phyloP scores from a whole-genome alignment of 768 basidiomycete genomes.

The Dioszegia crocea region DNA sequence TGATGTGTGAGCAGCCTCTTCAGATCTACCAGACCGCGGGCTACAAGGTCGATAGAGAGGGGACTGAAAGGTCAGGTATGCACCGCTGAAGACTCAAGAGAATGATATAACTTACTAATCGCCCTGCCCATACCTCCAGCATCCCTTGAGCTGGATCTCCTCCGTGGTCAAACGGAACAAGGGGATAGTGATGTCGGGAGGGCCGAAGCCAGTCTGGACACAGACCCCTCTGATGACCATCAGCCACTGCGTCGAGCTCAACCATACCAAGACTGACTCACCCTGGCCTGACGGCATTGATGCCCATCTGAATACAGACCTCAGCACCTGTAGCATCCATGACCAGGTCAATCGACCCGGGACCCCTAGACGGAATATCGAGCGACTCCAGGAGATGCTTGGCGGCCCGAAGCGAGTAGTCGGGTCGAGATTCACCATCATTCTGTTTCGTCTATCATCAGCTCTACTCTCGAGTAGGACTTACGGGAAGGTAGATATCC shows the following conservation, averaged over 20 bases:
- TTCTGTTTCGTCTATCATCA: constrained; percentile 50
- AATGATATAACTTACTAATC: constrained; percentile 36
- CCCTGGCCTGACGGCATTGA: constrained; percentile 69
- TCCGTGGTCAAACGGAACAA: constrained; percentile 66
- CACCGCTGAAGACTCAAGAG: not conserved
- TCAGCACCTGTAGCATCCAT: constrained; percentile 91
- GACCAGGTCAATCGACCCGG: constrained; percentile 71
- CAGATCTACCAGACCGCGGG: constrained; percentile 75
- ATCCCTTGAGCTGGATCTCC: constrained; percentile 77
- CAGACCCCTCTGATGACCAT: constrained; percentile 40
- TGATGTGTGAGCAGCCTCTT: constrained; percentile 86
- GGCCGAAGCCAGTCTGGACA: constrained; percentile 78
- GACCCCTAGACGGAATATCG: constrained; percentile 67
- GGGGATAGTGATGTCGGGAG: constrained; percentile 69
- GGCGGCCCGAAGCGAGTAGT: constrained; percentile 71
- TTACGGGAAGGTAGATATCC: constrained; percentile 53
- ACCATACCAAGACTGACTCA: constrained; percentile 14
- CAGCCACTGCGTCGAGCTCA: not conserved
- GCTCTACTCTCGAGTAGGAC: constrained; percentile 1
- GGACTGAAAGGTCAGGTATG: constrained; percentile 54
- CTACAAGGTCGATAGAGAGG: constrained; percentile 75
- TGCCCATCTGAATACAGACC: constrained; percentile 80
- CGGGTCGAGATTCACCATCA: constrained; percentile 61
- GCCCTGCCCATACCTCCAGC: constrained; percentile 64
- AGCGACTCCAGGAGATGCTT: constrained; percentile 62